Conservation (phyloP, 2,329 filamentous ascomycete genomes). For the Aureobasidium sp. region DNA sequence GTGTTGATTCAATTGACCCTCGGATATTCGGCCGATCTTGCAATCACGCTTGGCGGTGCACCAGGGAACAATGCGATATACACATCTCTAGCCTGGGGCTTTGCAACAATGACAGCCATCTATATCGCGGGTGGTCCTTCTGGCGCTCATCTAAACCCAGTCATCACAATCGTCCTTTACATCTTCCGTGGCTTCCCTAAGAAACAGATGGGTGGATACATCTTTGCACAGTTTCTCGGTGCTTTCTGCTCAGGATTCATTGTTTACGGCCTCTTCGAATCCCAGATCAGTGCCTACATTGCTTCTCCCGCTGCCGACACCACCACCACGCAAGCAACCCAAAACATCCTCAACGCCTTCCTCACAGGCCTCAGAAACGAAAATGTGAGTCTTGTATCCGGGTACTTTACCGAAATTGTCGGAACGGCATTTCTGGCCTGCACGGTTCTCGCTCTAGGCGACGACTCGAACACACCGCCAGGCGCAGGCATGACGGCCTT, state of each 20-base stretch:
- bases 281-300: slow-evolving; percentile 31
- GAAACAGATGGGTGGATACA: slow-evolving; percentile 45
- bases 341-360: slow-evolving; percentile 31
- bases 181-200: slow-evolving; percentile 48
- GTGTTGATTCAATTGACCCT: slow-evolving; percentile 12
- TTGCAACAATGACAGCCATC: slow-evolving; percentile 44
- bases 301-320: slow-evolving; percentile 26
- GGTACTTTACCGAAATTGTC: slow-evolving; percentile 45
- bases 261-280: slow-evolving; percentile 39
- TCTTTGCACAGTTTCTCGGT: slow-evolving; percentile 46
- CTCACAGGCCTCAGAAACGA: slow-evolving; percentile 20
- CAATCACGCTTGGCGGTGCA: background rate
- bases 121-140: slow-evolving; percentile 34
- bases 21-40: slow-evolving; percentile 5
- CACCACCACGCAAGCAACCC: slow-evolving; percentile 36
- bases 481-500: slow-evolving; percentile 48
- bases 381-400: slow-evolving; percentile 30
- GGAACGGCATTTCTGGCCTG: slow-evolving; percentile 37
- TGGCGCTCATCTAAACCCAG: slow-evolving; percentile 44
- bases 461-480: slow-evolving; percentile 28
- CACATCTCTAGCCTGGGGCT: slow-evolving; percentile 40
- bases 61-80: slow-evolving; percentile 23
- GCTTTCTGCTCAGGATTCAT: slow-evolving; percentile 45
- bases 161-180: slow-evolving; percentile 37
- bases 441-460: slow-evolving; percentile 34